Percentiles rank a stretch among this genome's conserved stretches.
phyloP scores from a whole-genome alignment of 169 alveolate genomes.

The Theileria annulata region DNA sequence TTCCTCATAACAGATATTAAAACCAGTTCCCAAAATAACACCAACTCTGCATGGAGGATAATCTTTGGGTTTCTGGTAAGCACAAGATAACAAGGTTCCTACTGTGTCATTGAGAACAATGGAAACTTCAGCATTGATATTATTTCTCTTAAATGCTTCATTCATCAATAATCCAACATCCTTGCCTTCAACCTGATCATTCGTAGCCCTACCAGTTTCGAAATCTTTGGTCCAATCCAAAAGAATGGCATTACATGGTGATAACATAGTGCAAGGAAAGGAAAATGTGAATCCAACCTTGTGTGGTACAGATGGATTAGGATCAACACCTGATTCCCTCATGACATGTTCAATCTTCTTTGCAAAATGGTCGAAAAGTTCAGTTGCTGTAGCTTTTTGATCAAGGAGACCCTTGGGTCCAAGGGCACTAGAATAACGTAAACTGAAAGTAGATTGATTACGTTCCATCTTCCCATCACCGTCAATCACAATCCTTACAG shows the following conservation, averaged over 20 bases:
- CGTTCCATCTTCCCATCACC: constrained; percentile 83
- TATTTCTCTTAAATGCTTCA: constrained; percentile 79
- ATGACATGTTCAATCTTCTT: constrained; percentile 68
- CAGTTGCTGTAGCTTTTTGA: constrained; percentile 79
- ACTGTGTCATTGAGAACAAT: constrained; percentile 87
- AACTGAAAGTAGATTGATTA: constrained; percentile 68
- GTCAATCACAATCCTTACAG: constrained; percentile 79
- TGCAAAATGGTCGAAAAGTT: constrained; percentile 82
- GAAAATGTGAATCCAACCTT: constrained; percentile 84
- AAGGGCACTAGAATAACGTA: constrained; percentile 70
- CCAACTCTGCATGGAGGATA: constrained; percentile 82
- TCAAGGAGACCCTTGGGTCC: constrained; percentile 82
- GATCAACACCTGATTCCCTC: constrained; percentile 71
- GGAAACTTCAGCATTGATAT: constrained; percentile 77
- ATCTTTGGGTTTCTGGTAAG: constrained; percentile 77
- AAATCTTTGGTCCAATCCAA: constrained; percentile 90
- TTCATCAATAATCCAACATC: constrained; percentile 84
- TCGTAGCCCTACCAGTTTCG: constrained; percentile 88
- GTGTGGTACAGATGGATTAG: constrained; percentile 42
- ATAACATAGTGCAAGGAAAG: constrained; percentile 80
- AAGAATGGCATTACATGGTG: constrained; percentile 72
- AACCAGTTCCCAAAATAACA: constrained; percentile 87
- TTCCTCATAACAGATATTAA: constrained; percentile 85
- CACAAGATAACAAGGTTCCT: constrained; percentile 88
- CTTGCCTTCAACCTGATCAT: constrained; percentile 88